Conservation (phyloP, 2,329 filamentous ascomycete species). For the Cytospora leucostoma region DNA sequence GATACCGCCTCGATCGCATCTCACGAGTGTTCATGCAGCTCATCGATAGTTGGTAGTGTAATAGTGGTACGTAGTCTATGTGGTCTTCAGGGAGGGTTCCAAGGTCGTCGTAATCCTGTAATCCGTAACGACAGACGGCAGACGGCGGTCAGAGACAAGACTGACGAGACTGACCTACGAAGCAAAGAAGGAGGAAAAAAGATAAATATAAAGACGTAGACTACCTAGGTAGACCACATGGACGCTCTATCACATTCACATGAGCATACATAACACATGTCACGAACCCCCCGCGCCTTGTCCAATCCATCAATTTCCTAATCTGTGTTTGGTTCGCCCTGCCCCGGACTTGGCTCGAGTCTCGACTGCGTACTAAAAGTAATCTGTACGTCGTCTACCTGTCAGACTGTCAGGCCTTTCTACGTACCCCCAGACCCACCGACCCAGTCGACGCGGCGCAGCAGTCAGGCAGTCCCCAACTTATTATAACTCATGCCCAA, state of each 20-base stretch:
- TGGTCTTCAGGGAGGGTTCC: constrained; percentile 5
- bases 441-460: not conserved
- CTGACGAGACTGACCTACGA: not conserved
- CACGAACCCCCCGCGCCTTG: too few species aligned
- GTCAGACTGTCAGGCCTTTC: too few species aligned
- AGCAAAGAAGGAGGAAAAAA: not conserved
- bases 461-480: not conserved
- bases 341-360: too few species aligned
- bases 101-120: not conserved
- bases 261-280: too few species aligned
- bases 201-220: not conserved
- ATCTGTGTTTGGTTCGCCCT: too few species aligned
- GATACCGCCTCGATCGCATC: constrained; percentile 12
- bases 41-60: constrained; percentile 14
- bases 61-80: not conserved
- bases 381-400: too few species aligned
- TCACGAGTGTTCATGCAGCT: constrained; percentile 21
- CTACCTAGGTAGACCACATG: too few species aligned
- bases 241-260: too few species aligned
- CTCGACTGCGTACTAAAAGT: too few species aligned
- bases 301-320: too few species aligned
- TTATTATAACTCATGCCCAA: not conserved
- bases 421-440: not conserved
- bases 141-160: not conserved
- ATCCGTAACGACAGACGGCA: not conserved